A percentile compares a stretch with the other conserved stretches of the same genome.
Evolutionary conservation across 257 asterid species (phyloP).

Genomic region (Petunia secreta): DNA sequence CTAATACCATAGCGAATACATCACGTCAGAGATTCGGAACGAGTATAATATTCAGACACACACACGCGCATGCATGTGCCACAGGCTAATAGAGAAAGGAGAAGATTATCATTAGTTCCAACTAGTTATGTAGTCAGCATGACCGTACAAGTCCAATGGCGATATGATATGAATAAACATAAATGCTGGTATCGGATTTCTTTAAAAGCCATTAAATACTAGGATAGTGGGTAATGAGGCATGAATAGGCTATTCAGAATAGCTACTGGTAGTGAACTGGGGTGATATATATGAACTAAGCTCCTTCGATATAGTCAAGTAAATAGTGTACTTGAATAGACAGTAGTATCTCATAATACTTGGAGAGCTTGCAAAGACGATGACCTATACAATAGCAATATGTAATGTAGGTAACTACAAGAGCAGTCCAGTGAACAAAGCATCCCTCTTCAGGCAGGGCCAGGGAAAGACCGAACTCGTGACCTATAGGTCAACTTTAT

Average conservation of each 20-base stretch:
- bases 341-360: background rate
- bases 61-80: background rate
- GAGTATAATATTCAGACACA: background rate
- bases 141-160: background rate
- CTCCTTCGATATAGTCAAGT: background rate
- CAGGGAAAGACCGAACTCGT: no score
- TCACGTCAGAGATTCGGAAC: background rate
- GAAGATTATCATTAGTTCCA: constrained; percentile 22
- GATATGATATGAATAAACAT: background rate
- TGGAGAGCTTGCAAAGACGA: background rate
- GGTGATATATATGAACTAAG: background rate
- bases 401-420: background rate
- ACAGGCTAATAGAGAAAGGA: background rate
- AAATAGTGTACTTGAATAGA: background rate
- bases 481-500: no score
- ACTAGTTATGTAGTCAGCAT: background rate
- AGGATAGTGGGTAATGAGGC: constrained; percentile 8
- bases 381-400: constrained; percentile 1
- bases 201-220: background rate
- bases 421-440: no score
- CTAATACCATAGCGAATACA: background rate
- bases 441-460: no score
- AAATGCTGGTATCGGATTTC: background rate
- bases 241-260: background rate
- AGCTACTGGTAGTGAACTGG: background rate